These are phyloP conservation scores for Solanum aculeatissimum DNA, from an alignment of 305 asterid species.

Conservation along the genomic window DNA sequence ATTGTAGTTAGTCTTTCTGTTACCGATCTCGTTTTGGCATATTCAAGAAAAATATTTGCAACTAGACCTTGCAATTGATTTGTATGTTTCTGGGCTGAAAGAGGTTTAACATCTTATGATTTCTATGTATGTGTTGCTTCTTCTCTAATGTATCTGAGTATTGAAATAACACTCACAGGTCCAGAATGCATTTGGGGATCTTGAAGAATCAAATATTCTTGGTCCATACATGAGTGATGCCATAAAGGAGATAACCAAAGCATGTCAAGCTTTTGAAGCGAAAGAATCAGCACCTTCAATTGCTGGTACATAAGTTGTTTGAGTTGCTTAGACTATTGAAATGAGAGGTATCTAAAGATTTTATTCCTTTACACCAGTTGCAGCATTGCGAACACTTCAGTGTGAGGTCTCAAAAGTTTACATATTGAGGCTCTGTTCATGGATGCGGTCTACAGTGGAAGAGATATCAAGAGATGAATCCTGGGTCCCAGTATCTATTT, in stretches of 20 bases:
- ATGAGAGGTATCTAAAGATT: neutral
- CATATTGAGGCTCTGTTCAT: slow-evolving; percentile 83
- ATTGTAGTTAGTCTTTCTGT: neutral
- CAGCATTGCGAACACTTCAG: slow-evolving; percentile 70
- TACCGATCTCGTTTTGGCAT: neutral
- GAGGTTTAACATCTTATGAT: neutral
- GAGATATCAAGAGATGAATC: slow-evolving; percentile 87
- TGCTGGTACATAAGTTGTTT: slow-evolving; percentile 41
- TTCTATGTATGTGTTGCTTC: neutral
- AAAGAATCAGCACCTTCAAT: slow-evolving; percentile 88
- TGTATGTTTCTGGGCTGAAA: neutral
- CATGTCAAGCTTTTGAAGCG: slow-evolving; percentile 76
- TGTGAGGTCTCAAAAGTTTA: slow-evolving; percentile 78
- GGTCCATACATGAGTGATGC: slow-evolving; percentile 75
- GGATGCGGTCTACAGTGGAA: slow-evolving; percentile 89
- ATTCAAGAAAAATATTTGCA: neutral
- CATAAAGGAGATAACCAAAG: slow-evolving; percentile 73
- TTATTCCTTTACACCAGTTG: slow-evolving; percentile 36
- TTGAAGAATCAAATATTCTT: slow-evolving; percentile 88
- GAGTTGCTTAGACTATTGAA: neutral
- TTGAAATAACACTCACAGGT: slow-evolving; percentile 37
- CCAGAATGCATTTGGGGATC: slow-evolving; percentile 64
- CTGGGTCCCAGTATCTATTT: slow-evolving; percentile 81
- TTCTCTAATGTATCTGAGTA: neutral
- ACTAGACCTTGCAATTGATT: neutral